Percentiles rank a stretch among this genome's conserved stretches.
phyloP scores from a whole-genome alignment of 257 asterid genomes.

The Sherardia arvensis region DNA sequence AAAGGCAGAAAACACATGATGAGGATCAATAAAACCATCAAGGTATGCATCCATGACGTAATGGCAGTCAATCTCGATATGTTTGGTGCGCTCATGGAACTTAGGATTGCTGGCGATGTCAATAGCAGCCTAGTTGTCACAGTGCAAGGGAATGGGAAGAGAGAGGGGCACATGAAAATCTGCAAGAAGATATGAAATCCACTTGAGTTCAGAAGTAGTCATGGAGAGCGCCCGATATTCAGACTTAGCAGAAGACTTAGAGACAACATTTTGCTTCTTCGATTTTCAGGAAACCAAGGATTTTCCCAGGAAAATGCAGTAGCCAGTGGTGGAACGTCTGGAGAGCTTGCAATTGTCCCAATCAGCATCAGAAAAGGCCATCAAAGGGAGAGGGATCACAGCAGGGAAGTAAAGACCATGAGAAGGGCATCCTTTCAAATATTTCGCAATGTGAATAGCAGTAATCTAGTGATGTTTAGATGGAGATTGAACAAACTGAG shows the following conservation, averaged over 20 bases:
- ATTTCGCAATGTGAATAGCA: neutral
- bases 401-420: neutral
- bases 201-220: neutral
- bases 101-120: no score
- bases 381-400: neutral
- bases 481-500: neutral
- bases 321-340: neutral
- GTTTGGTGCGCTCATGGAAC: slow-evolving; percentile 26
- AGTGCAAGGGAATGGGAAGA: no score
- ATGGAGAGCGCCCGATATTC: neutral
- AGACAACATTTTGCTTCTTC: neutral
- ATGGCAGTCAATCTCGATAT: no score
- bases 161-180: no score
- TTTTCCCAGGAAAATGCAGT: neutral
- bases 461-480: neutral
- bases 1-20: no score
- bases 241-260: neutral
- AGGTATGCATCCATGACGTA: no score
- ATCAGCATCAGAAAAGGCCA: neutral
- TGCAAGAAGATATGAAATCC: no score
- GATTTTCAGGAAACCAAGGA: neutral
- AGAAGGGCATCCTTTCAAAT: neutral
- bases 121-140: no score
- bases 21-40: no score
- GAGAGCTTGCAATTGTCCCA: neutral